Evolutionary conservation across 768 basidiomycete species (phyloP), one percentile per base, ranked within the genome.

Genomic region (Agrocybe praecox): DNA sequence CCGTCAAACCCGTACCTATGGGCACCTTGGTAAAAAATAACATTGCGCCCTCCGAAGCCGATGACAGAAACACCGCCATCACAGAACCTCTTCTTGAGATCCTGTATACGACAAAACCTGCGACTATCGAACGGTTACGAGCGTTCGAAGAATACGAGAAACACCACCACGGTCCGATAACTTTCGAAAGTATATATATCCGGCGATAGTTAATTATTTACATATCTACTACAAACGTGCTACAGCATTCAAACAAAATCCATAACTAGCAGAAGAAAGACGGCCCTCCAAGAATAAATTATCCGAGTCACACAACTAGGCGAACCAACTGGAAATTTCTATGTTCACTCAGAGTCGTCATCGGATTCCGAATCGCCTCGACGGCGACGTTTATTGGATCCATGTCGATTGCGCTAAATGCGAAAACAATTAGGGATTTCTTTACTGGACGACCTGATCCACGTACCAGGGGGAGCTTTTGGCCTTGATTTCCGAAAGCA

Each of bases 401-500:
- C 88, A 69, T 93, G 87, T 56, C 92, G 87, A 71, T 92, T 92
- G 60, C 91, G 89, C 92, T 92, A 56, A 32, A 6, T 9, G 40
- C 59, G 36, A 36, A 52, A 45, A 40, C 51, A 54, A 40, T 62
- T 53, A 68, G 62, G 42, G 53, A 24, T 21, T 55, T 52, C 2
- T 33, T 56, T 52, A 66, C 45, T 56, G 63, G 67, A 53, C 56
- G 55, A 51, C 62, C 63, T 61, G 68, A 36, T 51, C 42, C 44
- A 61, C 86, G 69, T 70, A 93, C 92, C 80, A 93, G 70, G 48
- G 92, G 92, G 56, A 94, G 78, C 71, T 94, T 93, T 76, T 94
- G 90, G 26, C 92, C 92, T 80, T 94, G 92, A 68, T 90, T 93
- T 44, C 90, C 91, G 65, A 94, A 87, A 21, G 92, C 90, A 57